Conservation (phyloP, 306 rosid genomes). For the Cercis canadensis region DNA sequence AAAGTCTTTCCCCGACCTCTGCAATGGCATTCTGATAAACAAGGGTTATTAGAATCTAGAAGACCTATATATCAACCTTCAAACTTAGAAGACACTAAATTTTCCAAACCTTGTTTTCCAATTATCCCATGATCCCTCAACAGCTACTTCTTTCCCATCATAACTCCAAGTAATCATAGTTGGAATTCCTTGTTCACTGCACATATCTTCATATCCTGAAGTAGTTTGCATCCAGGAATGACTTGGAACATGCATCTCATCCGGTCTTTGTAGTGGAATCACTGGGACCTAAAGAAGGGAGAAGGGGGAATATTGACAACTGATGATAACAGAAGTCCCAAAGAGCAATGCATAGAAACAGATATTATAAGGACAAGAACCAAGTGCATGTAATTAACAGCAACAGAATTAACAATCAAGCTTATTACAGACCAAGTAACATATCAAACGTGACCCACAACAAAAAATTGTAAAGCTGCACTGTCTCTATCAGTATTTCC, state of each 20-base stretch:
- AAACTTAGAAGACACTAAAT: constrained; percentile 22
- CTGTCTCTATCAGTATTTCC: constrained; percentile 25
- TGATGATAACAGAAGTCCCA: constrained; percentile 21
- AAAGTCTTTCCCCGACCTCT: constrained; percentile 97
- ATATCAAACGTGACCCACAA: constrained; percentile 26
- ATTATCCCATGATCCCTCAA: constrained; percentile 97
- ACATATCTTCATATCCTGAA: constrained; percentile 68
- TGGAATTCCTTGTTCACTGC: constrained; percentile 82
- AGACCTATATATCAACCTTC: constrained; percentile 28
- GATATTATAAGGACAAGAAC: constrained; percentile 12
- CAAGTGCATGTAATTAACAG: constrained; percentile 26
- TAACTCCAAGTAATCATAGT: constrained; percentile 95
- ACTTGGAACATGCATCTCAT: constrained; percentile 72
- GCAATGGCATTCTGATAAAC: constrained; percentile 72
- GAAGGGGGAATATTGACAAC: constrained; percentile 5
- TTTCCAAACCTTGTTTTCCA: constrained; percentile 83
- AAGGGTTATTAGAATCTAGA: constrained; percentile 36
- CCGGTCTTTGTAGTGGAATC: constrained; percentile 87
- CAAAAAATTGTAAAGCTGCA: constrained; percentile 6
- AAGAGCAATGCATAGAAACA: constrained; percentile 7
- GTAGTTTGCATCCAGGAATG: constrained; percentile 75
- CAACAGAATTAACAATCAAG: constrained; percentile 31
- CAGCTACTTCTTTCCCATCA: constrained; percentile 87
- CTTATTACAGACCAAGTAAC: not conserved
- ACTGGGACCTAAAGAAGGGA: constrained; percentile 70